These are phyloP conservation scores for Linum usitatissimum DNA, from an alignment of 345 rosid species.

Conservation along the genomic window DNA sequence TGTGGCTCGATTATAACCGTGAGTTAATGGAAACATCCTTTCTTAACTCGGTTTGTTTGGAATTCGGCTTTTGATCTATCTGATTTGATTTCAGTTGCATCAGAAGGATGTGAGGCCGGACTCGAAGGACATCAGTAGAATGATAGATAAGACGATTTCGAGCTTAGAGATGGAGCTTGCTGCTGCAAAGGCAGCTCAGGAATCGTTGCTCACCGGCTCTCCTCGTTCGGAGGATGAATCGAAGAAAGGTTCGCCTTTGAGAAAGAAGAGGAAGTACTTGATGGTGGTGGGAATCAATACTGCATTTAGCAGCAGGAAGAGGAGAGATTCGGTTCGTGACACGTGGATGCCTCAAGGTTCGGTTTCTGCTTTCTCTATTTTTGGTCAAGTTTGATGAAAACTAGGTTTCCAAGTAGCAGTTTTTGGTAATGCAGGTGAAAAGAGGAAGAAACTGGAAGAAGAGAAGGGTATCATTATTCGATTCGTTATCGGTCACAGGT, in stretches of 20 bases:
- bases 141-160: conserved; percentile 69
- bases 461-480: conserved; percentile 94
- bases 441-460: conserved; percentile 82
- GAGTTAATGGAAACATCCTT: no score
- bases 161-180: conserved; percentile 74
- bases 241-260: conserved; percentile 35
- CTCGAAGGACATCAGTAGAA: conserved; percentile 46
- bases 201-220: conserved; percentile 67
- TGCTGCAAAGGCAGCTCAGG: conserved; percentile 78
- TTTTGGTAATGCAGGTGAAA: conserved; percentile 30
- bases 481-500: conserved; percentile 98
- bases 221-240: conserved; percentile 51
- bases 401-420: neutral
- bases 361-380: conserved; percentile 7
- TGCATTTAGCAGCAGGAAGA: conserved; percentile 90
- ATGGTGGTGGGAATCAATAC: conserved; percentile 92
- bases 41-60: no score
- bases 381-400: neutral
- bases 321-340: conserved; percentile 88
- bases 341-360: conserved; percentile 98
- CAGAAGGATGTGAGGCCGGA: conserved; percentile 51
- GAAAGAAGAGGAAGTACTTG: conserved; percentile 49
- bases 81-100: neutral
- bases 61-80: neutral
- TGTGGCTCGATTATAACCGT: conserved; percentile 38